A percentile compares a stretch with the other conserved stretches of the same genome.
Conservation (phyloP, 371 early-diverging fungal genomes). For the Smittium culicis region DNA sequence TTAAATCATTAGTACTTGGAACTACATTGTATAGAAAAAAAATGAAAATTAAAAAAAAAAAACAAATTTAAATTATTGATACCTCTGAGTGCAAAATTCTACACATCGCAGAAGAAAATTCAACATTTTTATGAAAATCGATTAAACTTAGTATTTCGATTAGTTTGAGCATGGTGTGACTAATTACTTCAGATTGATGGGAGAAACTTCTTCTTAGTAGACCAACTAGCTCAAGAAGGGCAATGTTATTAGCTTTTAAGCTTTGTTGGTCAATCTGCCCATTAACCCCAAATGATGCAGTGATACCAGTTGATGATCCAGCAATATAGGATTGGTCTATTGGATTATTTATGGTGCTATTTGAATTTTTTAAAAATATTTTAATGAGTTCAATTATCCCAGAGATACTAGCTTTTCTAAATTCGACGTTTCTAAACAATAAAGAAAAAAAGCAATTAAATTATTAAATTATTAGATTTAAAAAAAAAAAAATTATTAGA, state of each 20-base stretch:
- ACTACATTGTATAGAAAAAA: neutral
- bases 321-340: neutral
- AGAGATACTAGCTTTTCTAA: slow-evolving; percentile 18
- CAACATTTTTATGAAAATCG: neutral
- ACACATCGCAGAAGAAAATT: neutral
- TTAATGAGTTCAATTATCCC: slow-evolving; percentile 19
- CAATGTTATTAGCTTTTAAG: neutral
- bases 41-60: neutral
- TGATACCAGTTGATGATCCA: neutral
- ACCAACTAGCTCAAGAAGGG: slow-evolving; percentile 24
- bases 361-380: slow-evolving; percentile 7
- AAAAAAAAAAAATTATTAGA: neutral
- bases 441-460: neutral
- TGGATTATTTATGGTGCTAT: neutral
- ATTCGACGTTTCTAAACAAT: slow-evolving; percentile 15
- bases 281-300: neutral
- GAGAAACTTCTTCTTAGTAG: slow-evolving; percentile 29
- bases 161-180: neutral
- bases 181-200: slow-evolving; percentile 26
- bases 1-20: neutral
- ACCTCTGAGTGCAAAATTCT: neutral
- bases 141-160: neutral
- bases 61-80: neutral
- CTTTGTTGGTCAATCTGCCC: neutral
- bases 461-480: neutral